These are phyloP conservation scores for Termitomyces heimii DNA, from an alignment of 768 basidiomycete species.

Conservation along the genomic window DNA sequence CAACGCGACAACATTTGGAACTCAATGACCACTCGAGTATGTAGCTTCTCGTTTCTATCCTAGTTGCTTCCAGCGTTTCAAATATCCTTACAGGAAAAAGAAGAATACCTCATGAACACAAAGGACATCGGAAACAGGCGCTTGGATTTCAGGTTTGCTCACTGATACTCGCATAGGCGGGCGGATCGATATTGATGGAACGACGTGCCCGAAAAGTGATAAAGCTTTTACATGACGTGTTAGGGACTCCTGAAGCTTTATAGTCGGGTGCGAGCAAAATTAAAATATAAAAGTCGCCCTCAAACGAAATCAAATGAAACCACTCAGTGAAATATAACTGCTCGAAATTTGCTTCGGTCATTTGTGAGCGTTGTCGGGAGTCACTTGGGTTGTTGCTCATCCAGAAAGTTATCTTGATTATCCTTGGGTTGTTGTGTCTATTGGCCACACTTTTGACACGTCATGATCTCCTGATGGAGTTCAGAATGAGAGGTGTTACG, in stretches of 20 bases:
- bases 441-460: neutral
- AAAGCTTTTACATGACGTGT: neutral
- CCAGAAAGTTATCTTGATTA: too few relatives aligned
- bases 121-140: slow-evolving; percentile 54
- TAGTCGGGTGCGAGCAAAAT: neutral
- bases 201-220: neutral
- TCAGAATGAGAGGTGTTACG: neutral
- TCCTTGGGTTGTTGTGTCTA: too few relatives aligned
- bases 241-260: neutral
- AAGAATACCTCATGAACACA: slow-evolving; percentile 50
- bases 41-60: slow-evolving; percentile 3
- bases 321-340: neutral
- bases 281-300: neutral
- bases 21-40: slow-evolving; percentile 43
- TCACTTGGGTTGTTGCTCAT: neutral
- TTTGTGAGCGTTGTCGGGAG: neutral
- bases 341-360: neutral
- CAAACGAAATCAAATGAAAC: neutral
- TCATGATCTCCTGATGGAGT: neutral
- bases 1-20: slow-evolving; percentile 52
- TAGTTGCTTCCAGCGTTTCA: neutral
- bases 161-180: slow-evolving; percentile 16
- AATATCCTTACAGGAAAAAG: slow-evolving; percentile 37
- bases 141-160: slow-evolving; percentile 60
- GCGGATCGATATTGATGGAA: neutral